phyloP scores from a whole-genome alignment of 2,329 filamentous ascomycete genomes.

The Apiospora saccharicola region DNA sequence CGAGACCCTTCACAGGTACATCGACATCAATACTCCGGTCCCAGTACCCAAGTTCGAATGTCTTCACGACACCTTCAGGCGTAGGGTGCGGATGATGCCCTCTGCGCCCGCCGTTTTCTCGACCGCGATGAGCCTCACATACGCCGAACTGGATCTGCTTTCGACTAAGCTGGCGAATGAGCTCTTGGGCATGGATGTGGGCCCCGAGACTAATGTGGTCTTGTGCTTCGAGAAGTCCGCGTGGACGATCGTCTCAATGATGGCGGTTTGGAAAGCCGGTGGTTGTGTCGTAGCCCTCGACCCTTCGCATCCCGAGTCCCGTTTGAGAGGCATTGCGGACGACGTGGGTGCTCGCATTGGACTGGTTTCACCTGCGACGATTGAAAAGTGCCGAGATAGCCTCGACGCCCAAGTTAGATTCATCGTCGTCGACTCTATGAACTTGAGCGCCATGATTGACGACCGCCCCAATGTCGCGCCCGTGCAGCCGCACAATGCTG shows the following conservation, averaged over 20 bases:
- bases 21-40: slow-evolving; percentile 25
- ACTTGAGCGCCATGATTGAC: slow-evolving; percentile 7
- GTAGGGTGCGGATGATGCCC: slow-evolving; percentile 12
- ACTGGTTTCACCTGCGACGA: slow-evolving; percentile 23
- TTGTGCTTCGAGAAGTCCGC: slow-evolving; percentile 46
- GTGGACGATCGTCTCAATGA: slow-evolving; percentile 43
- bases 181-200: background rate
- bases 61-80: slow-evolving; percentile 27
- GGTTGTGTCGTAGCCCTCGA: slow-evolving; percentile 37
- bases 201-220: slow-evolving; percentile 33
- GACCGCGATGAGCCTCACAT: background rate
- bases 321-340: slow-evolving; percentile 16
- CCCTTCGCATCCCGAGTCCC: slow-evolving; percentile 20
- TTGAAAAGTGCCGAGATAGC: slow-evolving; percentile 1
- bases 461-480: slow-evolving; percentile 2
- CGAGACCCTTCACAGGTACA: slow-evolving; percentile 6
- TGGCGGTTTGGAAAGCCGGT: slow-evolving; percentile 46
- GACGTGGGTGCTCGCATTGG: slow-evolving; percentile 23
- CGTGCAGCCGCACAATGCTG: slow-evolving; percentile 6
- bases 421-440: slow-evolving; percentile 24
- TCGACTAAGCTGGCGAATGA: slow-evolving; percentile 8
- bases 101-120: slow-evolving; percentile 1
- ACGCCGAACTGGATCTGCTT: background rate
- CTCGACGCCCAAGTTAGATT: slow-evolving; percentile 20
- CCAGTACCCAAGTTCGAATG: slow-evolving; percentile 24